Evolutionary conservation across 345 rosid species (phyloP), one percentile per base, ranked within the genome.

Genomic region (Geranium rotundifolium): DNA sequence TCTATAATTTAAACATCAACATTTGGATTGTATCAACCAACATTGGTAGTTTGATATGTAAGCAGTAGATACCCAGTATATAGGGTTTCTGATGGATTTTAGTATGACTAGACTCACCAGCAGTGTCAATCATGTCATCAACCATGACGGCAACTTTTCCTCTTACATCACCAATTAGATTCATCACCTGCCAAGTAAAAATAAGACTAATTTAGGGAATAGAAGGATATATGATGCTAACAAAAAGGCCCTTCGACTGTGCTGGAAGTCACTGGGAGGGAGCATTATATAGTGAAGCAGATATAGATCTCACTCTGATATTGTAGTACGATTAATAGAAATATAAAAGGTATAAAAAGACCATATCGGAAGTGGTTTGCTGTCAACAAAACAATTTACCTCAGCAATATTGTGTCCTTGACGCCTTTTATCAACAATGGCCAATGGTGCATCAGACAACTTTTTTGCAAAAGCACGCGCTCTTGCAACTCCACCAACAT

Each of bases 51-150:
- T 46, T 9, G 52, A 46, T 0, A 2, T 46, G 52, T 46, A 46
- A 46, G 14, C 52, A 46, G 8, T 46, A 46, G 16, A 10, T 12
- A 46, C 15, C 3, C 16, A 46, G 12, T 10, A 12, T 12, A 9
- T 46, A 14, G 52, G 16, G 52, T 46, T 46, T 9, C 14, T 46
- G 52, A 46, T 12, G 52, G 52, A 46, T 46, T 46, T 12, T 14
- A 46, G 12, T 7, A 46, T 46, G 52, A 46, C 0, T 12, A 46
- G 52, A 46, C 81, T 75, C 69, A 88, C 99, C 99, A 5, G 97
- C 99, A 30, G 99, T 90, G 70, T 93, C 97, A 69, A 93, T 93
- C 99, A 93, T 92, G 79, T 93, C 96, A 72, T 90, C 97, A 68
- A 90, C 95, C 96, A 93, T 84, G 55, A 93, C 91, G 7, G 97